Evolutionary conservation across 805 yeast species (phyloP), one percentile per base, ranked within the genome.

Genomic region (Spathaspora arborariae): DNA sequence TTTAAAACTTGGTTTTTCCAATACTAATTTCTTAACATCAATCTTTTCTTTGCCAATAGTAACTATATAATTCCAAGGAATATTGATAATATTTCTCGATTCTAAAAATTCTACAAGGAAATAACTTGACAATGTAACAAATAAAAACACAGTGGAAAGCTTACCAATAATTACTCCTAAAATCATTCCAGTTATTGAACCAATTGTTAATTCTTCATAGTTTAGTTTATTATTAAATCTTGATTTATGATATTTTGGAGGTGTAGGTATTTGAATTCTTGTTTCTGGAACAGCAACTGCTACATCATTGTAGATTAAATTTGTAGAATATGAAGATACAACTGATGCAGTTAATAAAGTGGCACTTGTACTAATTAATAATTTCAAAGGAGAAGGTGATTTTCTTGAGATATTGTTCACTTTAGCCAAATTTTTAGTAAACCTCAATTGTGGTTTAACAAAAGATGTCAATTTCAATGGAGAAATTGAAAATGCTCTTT

Each of bases 1-100:
- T 63, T 80, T 81, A 71, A 84, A 83, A 49, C 83, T 76, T 35
- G 85, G 83, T 50, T 79, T 77, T 45, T 79, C 78, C 48, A 83
- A 73, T 15, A 82, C 58, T 65, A 82, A 69, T 26, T 72, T 65
- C 56, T 73, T 70, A 26, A 81, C 51, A 55, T 81, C 80, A 46
- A 80, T 59, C 41, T 51, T 55, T 30, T 62, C 58, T 20, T 57
- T 57, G 22, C 75, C 74, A 19, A 72, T 47, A 6, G 45, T 55
- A 16, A 72, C 50, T 18, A 70, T 55, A 22, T 63, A 56, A 39
- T 57, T 67, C 76, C 75, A 72, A 6, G 76, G 76, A 40, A 82
- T 66, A 11, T 63, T 53, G 37, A 82, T 69, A 40, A 82, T 67
- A 15, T 81, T 79, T 50, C 85, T 64, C 36, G 78, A 67, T 53